Evolutionary conservation across 805 yeast species (phyloP).

Genomic region (Lipomyces sp.): DNA sequence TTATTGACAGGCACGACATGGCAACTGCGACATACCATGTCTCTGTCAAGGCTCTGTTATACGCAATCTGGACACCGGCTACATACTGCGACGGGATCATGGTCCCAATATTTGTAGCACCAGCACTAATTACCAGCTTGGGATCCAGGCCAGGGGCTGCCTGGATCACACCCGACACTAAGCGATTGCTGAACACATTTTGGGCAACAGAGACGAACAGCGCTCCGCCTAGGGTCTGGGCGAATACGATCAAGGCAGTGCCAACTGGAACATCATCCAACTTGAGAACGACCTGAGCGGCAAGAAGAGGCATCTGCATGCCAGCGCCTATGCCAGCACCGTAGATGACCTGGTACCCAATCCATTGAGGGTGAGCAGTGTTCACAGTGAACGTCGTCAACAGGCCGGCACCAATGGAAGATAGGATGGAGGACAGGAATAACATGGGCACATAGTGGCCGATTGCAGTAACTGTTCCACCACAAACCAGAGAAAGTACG

Average conservation of each 20-base stretch:
- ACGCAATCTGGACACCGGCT: constrained; percentile 9
- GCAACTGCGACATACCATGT: constrained; percentile 14
- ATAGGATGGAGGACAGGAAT: constrained; percentile 47
- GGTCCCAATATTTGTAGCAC: constrained; percentile 17
- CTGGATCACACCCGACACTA: background rate
- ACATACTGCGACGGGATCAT: constrained; percentile 10
- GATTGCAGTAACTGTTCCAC: constrained; percentile 50
- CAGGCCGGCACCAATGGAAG: constrained; percentile 54
- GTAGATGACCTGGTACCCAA: constrained; percentile 53
- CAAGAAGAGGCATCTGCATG: constrained; percentile 17
- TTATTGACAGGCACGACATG: constrained; percentile 1
- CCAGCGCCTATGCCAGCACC: constrained; percentile 55
- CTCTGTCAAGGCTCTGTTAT: constrained; percentile 9
- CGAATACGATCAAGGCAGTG: constrained; percentile 11
- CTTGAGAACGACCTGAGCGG: constrained; percentile 21
- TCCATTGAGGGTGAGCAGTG: constrained; percentile 47
- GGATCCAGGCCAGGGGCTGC: constrained; percentile 12
- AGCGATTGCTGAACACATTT: constrained; percentile 13
- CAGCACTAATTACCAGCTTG: constrained; percentile 6
- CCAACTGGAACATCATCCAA: constrained; percentile 25
- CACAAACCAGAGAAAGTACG: constrained; percentile 50
- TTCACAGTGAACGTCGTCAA: constrained; percentile 50
- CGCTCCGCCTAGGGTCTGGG: constrained; percentile 22
- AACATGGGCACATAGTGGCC: constrained; percentile 51
- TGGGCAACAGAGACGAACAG: constrained; percentile 19